A percentile compares a stretch with the other conserved stretches of the same genome.
Conservation (phyloP, 441 rosid genomes). For the Flueggea neowawraea region DNA sequence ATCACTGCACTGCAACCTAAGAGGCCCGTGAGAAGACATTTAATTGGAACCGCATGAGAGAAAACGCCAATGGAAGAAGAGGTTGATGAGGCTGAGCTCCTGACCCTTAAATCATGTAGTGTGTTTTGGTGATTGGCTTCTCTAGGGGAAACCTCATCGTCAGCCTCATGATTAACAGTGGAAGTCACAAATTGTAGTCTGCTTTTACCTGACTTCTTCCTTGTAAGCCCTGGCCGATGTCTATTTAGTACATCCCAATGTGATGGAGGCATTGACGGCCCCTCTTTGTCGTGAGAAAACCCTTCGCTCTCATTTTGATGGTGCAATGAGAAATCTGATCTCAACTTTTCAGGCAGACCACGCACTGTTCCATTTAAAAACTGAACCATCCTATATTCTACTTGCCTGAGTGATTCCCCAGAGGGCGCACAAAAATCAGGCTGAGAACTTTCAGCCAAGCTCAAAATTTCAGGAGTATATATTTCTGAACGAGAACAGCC, state of each 20-base stretch:
- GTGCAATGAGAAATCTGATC: conserved; percentile 49
- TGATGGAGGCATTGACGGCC: conserved; percentile 39
- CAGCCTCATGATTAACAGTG: conserved; percentile 64
- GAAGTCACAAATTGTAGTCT: conserved; percentile 76
- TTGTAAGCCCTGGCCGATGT: conserved; percentile 53
- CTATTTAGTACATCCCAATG: conserved; percentile 67
- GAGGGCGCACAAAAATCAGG: conserved; percentile 87
- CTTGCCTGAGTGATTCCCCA: conserved; percentile 92
- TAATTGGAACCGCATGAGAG: conserved; percentile 75
- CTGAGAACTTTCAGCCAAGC: conserved; percentile 61
- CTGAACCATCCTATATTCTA: conserved; percentile 87
- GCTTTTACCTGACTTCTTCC: conserved; percentile 91
- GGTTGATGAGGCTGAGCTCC: conserved; percentile 28
- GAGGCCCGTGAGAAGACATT: conserved; percentile 78
- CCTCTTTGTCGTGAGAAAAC: conserved; percentile 52
- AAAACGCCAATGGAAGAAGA: conserved; percentile 66
- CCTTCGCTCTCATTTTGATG: conserved; percentile 44
- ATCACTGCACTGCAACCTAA: conserved; percentile 76
- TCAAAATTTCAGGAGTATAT: conserved; percentile 55
- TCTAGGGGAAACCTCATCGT: conserved; percentile 63
- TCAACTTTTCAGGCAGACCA: conserved; percentile 62
- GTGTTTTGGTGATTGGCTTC: conserved; percentile 45
- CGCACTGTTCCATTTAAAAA: conserved; percentile 69
- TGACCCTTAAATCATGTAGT: conserved; percentile 40
- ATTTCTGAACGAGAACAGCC: conserved; percentile 64